phyloP scores from a whole-genome alignment of 306 rosid genomes.

The Casuarina cunninghamiana region DNA sequence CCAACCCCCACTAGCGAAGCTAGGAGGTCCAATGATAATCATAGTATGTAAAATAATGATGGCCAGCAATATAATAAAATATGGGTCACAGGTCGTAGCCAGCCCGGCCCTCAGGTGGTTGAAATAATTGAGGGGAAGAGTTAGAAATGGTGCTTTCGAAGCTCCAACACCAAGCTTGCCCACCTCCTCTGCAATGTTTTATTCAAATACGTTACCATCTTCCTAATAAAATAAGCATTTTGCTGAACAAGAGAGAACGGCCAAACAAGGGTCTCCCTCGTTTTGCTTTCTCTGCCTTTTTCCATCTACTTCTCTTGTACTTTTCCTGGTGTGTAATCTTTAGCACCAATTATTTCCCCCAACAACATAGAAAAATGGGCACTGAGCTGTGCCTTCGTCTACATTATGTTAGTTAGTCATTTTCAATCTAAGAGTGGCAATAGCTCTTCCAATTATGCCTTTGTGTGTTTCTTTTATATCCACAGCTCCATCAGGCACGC shows the following conservation, averaged over 20 bases:
- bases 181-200: slow-evolving; percentile 23
- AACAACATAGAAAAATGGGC: slow-evolving; percentile 15
- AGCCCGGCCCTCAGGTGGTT: slow-evolving; percentile 35
- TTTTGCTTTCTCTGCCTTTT: slow-evolving; percentile 28
- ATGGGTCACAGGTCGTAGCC: slow-evolving; percentile 45
- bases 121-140: slow-evolving; percentile 61
- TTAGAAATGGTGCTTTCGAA: slow-evolving; percentile 51
- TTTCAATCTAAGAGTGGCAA: slow-evolving; percentile 45
- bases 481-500: background rate
- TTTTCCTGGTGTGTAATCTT: slow-evolving; percentile 28
- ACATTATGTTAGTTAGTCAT: slow-evolving; percentile 43
- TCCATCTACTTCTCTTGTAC: slow-evolving; percentile 22
- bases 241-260: slow-evolving; percentile 37
- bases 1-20: slow-evolving; percentile 32
- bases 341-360: slow-evolving; percentile 40
- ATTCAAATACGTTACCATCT: slow-evolving; percentile 44
- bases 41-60: background rate
- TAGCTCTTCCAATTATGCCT: slow-evolving; percentile 21
- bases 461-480: background rate
- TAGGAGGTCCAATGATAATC: slow-evolving; percentile 21
- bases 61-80: slow-evolving; percentile 22
- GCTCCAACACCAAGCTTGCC: slow-evolving; percentile 22
- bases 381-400: slow-evolving; percentile 32
- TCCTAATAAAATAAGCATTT: slow-evolving; percentile 31
- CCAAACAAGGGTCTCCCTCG: slow-evolving; percentile 22